Evolutionary conservation across 352 stramenopile genomes (phyloP).

Genomic region (Pythium phragmiticola): DNA sequence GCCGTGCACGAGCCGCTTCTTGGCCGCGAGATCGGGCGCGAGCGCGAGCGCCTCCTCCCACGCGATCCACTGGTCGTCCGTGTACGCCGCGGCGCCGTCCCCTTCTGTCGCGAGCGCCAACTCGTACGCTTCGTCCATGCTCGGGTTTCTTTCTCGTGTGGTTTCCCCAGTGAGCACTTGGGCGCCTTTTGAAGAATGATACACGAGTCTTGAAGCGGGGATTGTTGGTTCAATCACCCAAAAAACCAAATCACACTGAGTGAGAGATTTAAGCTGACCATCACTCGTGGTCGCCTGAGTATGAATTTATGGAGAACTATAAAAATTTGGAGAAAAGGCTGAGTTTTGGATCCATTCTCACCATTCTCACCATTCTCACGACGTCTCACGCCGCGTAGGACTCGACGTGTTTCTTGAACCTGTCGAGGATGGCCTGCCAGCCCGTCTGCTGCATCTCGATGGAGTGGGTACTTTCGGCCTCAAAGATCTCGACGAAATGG

Average conservation of each 20-base stretch:
- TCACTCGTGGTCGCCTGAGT: background rate
- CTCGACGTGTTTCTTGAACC: slow-evolving; percentile 24
- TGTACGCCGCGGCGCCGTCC: background rate
- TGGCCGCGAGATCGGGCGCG: slow-evolving; percentile 21
- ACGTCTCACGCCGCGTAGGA: background rate
- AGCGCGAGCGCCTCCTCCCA: slow-evolving; percentile 30
- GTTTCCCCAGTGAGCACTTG: background rate
- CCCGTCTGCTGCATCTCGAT: slow-evolving; percentile 11
- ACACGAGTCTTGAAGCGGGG: background rate
- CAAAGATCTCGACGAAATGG: slow-evolving; percentile 15
- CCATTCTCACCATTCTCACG: background rate
- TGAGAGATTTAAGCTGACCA: background rate
- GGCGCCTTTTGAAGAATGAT: slow-evolving; percentile 1
- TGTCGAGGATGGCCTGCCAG: slow-evolving; percentile 24
- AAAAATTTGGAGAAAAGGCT: background rate
- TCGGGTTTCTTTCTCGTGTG: background rate
- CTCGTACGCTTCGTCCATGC: slow-evolving; percentile 25
- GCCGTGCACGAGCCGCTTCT: slow-evolving; percentile 19
- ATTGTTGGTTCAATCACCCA: slow-evolving; percentile 2
- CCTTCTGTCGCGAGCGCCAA: slow-evolving; percentile 18
- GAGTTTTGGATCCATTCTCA: background rate
- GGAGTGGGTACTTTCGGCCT: slow-evolving; percentile 14
- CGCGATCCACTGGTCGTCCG: slow-evolving; percentile 25
- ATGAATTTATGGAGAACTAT: too few relatives aligned
- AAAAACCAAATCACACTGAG: background rate